Conservation (phyloP, 2,329 filamentous ascomycete species). For the Aphanocladium album region DNA sequence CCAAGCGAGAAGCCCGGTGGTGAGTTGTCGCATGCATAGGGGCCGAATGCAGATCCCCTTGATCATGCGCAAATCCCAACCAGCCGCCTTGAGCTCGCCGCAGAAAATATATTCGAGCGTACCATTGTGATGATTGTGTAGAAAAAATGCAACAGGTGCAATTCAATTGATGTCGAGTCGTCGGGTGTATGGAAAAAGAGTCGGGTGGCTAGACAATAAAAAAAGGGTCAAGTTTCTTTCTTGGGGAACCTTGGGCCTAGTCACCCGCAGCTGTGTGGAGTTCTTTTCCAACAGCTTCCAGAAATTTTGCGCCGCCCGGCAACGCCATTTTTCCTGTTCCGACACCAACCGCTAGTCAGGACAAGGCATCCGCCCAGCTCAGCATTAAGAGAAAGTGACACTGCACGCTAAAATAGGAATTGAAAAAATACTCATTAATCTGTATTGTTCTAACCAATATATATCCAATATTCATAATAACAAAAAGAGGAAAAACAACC, state of each 20-base stretch:
- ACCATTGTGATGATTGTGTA: conserved; percentile 15
- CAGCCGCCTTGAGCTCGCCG: neutral
- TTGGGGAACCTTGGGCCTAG: neutral
- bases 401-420: too few relatives aligned
- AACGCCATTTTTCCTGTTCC: conserved; percentile 14
- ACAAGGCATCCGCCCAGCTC: too few relatives aligned
- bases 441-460: conserved; percentile 4
- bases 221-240: conserved; percentile 9
- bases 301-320: conserved; percentile 14
- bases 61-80: neutral
- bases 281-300: conserved; percentile 19
- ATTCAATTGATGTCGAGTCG: conserved; percentile 16
- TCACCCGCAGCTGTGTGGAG: conserved; percentile 3
- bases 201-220: neutral
- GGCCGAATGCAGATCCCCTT: neutral
- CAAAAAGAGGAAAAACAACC: neutral
- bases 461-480: conserved; percentile 10
- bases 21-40: neutral
- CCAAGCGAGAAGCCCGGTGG: neutral
- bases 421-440: neutral
- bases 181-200: neutral
- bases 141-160: neutral
- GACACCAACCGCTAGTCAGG: neutral
- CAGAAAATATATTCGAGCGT: neutral
- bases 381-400: too few relatives aligned